Base-by-base conservation (phyloP, 768 basidiomycete genomes). In the Tricholoma furcatifolium region DNA sequence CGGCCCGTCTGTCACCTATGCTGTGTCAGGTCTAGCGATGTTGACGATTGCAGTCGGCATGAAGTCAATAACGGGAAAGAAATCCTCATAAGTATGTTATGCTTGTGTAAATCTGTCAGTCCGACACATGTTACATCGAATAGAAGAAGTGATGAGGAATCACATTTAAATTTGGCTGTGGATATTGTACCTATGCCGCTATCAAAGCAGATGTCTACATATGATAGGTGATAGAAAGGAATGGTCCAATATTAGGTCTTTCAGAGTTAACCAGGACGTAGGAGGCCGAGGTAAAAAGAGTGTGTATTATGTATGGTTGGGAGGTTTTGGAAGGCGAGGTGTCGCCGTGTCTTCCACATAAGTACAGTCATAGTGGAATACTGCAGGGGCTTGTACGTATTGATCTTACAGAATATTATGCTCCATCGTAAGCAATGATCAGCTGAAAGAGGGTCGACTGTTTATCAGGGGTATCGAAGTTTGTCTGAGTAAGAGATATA, bases 1-100 rank as follows among this genome's bases (percentile, higher is more conserved):
- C 60, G 91, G 91, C 4, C 91, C 91, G 39, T 81, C 88, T 7
- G 55, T 76, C 42, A 93, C 91, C n/a, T 93, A 93, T 54, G 73
- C 74, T 1, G 66, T 77, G 11, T 79, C 85, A 38, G 87, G 84
- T 0, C 56, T 79, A 20, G 81, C 84, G 0, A 93, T 91, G 88
- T 64, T 80, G 14, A 68, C 70, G 18, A 70, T 93, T 47, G 78
- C 82, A 3, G 56, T 64, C 17, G 69, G 69, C 43, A 91, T 92
- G 88, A 76, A 70, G 61, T 66, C 72, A 11, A 68, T 83, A 49
- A 69, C 74, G 40, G 62, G 60, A 24, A 72, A 67, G 15, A 72
- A 70, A 66, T 66, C 71, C 45, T 59, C 63, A 55, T 69, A 60
- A 27, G 27, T 7, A 4, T 27, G 27, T 40, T 44, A 47, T 23